A percentile compares a stretch with the other conserved stretches of the same genome.
Evolutionary conservation across 306 rosid species (phyloP).

Genomic region (Sicyos edulis): DNA sequence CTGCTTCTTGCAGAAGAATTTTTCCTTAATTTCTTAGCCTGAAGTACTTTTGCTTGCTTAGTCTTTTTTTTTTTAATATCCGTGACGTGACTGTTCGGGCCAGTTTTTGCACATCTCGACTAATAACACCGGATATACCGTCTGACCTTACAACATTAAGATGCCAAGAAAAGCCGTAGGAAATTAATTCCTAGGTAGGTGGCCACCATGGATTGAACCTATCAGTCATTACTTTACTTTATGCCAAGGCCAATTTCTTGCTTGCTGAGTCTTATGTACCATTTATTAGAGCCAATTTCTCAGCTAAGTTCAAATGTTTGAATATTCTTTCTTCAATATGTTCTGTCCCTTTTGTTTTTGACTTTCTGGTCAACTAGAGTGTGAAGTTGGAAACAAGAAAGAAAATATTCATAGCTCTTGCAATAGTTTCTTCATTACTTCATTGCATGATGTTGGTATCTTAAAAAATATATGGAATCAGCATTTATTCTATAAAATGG

Average conservation of each 20-base stretch:
- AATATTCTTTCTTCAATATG: not conserved
- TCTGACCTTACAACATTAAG: no score
- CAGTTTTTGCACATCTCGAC: no score
- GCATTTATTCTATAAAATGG: not conserved
- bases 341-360: conserved; percentile 2
- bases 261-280: not conserved
- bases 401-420: not conserved
- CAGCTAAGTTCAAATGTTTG: not conserved
- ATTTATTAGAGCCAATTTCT: not conserved
- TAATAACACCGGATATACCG: no score
- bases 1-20: not conserved
- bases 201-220: no score
- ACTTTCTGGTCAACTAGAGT: not conserved
- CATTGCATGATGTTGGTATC: not conserved
- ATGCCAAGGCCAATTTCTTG: not conserved
- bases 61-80: no score
- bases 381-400: not conserved
- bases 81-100: no score
- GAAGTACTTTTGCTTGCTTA: not conserved
- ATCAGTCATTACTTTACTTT: no score
- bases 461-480: not conserved
- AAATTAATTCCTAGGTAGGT: no score
- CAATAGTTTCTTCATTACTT: not conserved
- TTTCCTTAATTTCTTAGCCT: conserved; percentile 2
- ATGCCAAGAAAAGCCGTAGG: no score